These are phyloP conservation scores for Penicillium pulvis DNA, from an alignment of 495 filamentous ascomycete genomes.

Conservation along the genomic window DNA sequence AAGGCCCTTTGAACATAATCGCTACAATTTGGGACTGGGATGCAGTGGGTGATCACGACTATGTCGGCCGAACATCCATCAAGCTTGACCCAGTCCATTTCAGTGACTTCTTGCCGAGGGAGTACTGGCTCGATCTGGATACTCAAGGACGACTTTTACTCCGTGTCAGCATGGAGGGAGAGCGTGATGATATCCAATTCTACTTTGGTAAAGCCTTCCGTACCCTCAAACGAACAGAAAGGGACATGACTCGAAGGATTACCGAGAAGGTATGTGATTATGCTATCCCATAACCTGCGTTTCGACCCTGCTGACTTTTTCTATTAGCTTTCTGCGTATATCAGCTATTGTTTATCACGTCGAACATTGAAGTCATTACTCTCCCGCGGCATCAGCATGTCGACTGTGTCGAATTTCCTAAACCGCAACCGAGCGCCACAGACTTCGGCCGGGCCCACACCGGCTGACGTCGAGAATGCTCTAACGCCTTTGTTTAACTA, in stretches of 20 bases:
- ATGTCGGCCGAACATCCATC: conserved; percentile 88
- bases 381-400: conserved; percentile 69
- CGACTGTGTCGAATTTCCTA: conserved; percentile 80
- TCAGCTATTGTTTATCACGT: conserved; percentile 84
- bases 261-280: conserved; percentile 83
- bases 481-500: conserved; percentile 91
- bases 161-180: conserved; percentile 96
- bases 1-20: conserved; percentile 88
- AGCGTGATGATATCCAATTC: conserved; percentile 97
- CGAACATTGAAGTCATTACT: conserved; percentile 75
- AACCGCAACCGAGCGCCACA: conserved; percentile 59
- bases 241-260: conserved; percentile 97
- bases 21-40: conserved; percentile 99
- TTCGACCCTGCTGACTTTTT: neutral
- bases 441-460: conserved; percentile 60
- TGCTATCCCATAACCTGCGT: neutral
- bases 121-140: conserved; percentile 97
- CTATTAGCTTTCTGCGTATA: conserved; percentile 84
- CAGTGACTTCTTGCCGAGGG: conserved; percentile 88
- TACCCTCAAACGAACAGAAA: conserved; percentile 89
- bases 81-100: conserved; percentile 96
- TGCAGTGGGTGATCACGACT: conserved; percentile 95
- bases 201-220: conserved; percentile 98
- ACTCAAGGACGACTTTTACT: conserved; percentile 90
- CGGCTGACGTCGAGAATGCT: conserved; percentile 75